These are phyloP conservation scores for Xanthoconium stramineum DNA, from an alignment of 768 basidiomycete genomes.

Conservation along the genomic window DNA sequence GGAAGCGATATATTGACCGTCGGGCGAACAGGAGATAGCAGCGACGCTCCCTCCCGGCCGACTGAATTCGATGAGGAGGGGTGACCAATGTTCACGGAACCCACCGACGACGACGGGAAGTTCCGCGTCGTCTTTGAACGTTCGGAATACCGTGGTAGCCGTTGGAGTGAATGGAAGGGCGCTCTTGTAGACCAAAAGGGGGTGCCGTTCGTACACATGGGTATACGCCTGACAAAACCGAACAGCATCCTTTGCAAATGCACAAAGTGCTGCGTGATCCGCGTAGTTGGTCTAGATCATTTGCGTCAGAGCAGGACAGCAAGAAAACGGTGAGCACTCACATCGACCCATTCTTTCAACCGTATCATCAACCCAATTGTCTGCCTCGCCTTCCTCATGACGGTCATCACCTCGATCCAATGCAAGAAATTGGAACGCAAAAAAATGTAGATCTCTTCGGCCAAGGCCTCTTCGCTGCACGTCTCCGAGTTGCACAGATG, in stretches of 20 bases:
- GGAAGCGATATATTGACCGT: constrained; percentile 30
- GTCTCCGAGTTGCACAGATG: constrained; percentile 22
- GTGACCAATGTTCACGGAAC: constrained; percentile 31
- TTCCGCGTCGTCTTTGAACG: constrained; percentile 25
- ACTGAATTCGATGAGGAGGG: constrained; percentile 30
- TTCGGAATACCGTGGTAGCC: constrained; percentile 21
- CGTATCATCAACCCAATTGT: constrained; percentile 28
- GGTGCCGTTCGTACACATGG: constrained; percentile 31
- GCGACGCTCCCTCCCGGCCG: constrained; percentile 10
- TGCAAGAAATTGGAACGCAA: constrained; percentile 28
- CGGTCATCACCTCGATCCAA: constrained; percentile 34
- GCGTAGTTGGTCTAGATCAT: constrained; percentile 11
- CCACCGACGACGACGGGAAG: constrained; percentile 26
- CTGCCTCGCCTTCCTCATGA: constrained; percentile 30
- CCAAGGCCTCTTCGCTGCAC: constrained; percentile 1
- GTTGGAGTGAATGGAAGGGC: constrained; percentile 33
- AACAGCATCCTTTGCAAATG: constrained; percentile 25
- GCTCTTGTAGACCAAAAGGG: constrained; percentile 30
- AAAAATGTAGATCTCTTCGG: constrained; percentile 18
- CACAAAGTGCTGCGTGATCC: constrained; percentile 15
- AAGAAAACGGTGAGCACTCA: constrained; percentile 3
- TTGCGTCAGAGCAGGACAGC: background rate
- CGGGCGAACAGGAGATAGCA: constrained; percentile 24
- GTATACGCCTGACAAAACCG: constrained; percentile 32
- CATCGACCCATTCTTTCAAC: constrained; percentile 27